Evolutionary conservation across 345 rosid genomes (phyloP).

Genomic region (Isatis tinctoria): DNA sequence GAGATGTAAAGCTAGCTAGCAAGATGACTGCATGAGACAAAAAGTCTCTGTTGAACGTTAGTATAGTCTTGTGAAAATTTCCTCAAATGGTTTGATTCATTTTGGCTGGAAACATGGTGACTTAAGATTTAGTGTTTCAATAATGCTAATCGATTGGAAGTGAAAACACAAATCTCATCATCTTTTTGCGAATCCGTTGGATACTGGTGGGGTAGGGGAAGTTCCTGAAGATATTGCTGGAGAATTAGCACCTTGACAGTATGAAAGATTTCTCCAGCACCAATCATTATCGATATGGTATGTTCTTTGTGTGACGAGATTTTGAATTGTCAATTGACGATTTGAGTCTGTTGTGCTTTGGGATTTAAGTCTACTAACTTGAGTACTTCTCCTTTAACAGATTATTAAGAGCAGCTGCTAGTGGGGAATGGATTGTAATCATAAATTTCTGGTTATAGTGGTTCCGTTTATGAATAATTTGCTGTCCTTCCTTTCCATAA

Average conservation of each 20-base stretch:
- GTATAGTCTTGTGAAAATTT: background rate
- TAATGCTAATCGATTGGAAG: slow-evolving; percentile 1
- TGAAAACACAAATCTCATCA: slow-evolving; percentile 15
- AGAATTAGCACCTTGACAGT: slow-evolving; percentile 50
- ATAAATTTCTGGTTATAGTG: slow-evolving; percentile 33
- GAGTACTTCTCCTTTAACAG: slow-evolving; percentile 53
- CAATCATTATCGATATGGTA: slow-evolving; percentile 53
- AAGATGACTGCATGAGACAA: background rate
- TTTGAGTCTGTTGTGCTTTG: slow-evolving; percentile 19
- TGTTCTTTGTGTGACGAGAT: slow-evolving; percentile 41
- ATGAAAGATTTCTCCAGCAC: slow-evolving; percentile 43
- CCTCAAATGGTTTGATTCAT: background rate
- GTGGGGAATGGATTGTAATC: slow-evolving; percentile 41
- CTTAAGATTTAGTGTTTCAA: slow-evolving; percentile 1
- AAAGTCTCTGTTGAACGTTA: background rate
- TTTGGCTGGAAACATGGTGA: background rate
- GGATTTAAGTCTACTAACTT: slow-evolving; percentile 32
- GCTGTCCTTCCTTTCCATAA: slow-evolving; percentile 27
- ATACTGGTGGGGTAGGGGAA: slow-evolving; percentile 70
- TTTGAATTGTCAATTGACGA: slow-evolving; percentile 8
- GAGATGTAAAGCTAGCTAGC: slow-evolving; percentile 5
- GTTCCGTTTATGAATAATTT: slow-evolving; percentile 33
- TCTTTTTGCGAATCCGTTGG: slow-evolving; percentile 27
- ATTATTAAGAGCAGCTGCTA: slow-evolving; percentile 44
- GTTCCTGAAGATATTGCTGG: slow-evolving; percentile 77